phyloP scores from a whole-genome alignment of 2,329 filamentous ascomycete species.

The Plectosphaerella cucumerina region DNA sequence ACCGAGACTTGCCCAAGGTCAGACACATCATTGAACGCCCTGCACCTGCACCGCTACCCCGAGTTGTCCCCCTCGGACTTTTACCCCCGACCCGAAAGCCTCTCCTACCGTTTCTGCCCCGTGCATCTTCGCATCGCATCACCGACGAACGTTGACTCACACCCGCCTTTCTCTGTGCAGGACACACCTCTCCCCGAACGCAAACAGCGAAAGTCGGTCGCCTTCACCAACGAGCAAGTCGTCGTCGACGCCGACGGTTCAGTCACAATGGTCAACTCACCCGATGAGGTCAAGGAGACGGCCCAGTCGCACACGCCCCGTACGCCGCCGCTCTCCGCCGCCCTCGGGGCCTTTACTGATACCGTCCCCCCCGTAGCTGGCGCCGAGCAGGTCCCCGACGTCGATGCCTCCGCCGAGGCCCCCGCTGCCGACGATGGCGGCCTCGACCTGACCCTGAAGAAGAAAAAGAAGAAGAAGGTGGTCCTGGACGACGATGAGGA shows the following conservation, averaged over 20 bases:
- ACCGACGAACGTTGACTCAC: neutral
- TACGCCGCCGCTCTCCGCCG: slow-evolving; percentile 57
- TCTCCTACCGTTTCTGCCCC: neutral
- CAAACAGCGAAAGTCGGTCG: slow-evolving; percentile 87
- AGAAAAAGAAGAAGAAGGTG: slow-evolving; percentile 76
- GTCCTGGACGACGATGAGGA: slow-evolving; percentile 45
- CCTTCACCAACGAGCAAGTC: slow-evolving; percentile 83
- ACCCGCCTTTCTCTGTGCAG: slow-evolving; percentile 4
- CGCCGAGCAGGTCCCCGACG: slow-evolving; percentile 32
- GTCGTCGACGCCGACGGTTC: slow-evolving; percentile 88
- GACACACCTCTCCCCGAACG: slow-evolving; percentile 38
- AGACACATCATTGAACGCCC: neutral
- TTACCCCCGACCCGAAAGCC: neutral
- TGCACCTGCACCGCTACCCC: neutral
- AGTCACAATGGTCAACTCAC: slow-evolving; percentile 70
- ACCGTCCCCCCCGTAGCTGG: slow-evolving; percentile 32
- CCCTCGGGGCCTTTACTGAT: slow-evolving; percentile 53
- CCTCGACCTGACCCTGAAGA: slow-evolving; percentile 53
- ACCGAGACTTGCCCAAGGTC: neutral
- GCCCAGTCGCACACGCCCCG: slow-evolving; percentile 74
- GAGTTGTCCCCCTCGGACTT: neutral
- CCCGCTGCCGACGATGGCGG: slow-evolving; percentile 45
- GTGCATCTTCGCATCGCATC: neutral
- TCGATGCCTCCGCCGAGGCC: slow-evolving; percentile 41
- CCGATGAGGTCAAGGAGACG: slow-evolving; percentile 73